phyloP scores from a whole-genome alignment of 768 basidiomycete genomes.

The Thelephora aurantiotincta region DNA sequence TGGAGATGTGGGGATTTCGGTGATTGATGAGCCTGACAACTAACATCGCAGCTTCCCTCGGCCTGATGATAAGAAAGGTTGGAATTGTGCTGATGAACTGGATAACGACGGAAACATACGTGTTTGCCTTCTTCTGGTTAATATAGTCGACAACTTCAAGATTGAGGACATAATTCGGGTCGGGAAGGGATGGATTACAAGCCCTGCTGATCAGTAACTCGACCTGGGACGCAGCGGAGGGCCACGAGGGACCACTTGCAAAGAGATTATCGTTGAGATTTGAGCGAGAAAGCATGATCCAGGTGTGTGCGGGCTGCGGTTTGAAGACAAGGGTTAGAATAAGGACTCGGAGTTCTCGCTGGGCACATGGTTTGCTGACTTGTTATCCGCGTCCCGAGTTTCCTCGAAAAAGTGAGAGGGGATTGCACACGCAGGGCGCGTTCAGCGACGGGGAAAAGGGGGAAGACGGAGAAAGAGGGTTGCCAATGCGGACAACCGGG shows the following conservation, averaged over 20 bases:
- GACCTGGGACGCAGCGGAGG: constrained; percentile 36
- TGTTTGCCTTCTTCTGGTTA: constrained; percentile 93
- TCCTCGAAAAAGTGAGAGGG: no score
- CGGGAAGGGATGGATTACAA: constrained; percentile 73
- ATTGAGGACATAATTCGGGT: constrained; percentile 86
- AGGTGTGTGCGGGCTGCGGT: no score
- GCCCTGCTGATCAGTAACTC: constrained; percentile 68
- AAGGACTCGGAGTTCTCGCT: no score
- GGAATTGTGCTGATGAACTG: not conserved
- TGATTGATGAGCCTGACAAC: constrained; percentile 80
- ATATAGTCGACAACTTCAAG: constrained; percentile 90
- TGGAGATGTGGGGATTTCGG: constrained; percentile 81
- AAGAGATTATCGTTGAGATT: not conserved
- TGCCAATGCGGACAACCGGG: no score
- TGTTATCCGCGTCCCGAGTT: no score
- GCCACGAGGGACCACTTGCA: not conserved
- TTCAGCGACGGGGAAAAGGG: no score
- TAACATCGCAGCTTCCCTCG: constrained; percentile 83
- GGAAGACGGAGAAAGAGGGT: no score
- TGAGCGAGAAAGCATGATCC: not conserved
- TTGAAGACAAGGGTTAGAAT: no score
- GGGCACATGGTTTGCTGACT: no score
- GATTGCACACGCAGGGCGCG: no score
- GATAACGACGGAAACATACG: constrained; percentile 34
- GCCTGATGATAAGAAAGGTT: constrained; percentile 28